Conservation (phyloP, 2,329 filamentous ascomycete genomes). For the Fusarium foetens region DNA sequence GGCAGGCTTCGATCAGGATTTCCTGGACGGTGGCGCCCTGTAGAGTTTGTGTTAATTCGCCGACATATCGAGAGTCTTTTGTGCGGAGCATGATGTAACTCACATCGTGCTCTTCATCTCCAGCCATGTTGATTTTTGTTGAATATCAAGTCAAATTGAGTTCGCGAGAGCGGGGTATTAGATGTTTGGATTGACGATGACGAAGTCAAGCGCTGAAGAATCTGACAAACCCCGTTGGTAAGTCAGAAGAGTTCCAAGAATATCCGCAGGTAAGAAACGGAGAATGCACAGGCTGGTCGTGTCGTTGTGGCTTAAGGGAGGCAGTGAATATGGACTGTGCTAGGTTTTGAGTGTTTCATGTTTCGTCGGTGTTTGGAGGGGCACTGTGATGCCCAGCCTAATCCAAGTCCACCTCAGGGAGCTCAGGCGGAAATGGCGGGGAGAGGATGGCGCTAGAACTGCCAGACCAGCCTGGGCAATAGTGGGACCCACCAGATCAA, state of each 20-base stretch:
- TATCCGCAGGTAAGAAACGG: background rate
- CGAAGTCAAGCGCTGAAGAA: background rate
- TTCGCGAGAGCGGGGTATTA: slow-evolving; percentile 34
- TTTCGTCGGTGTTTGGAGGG: slow-evolving; percentile 34
- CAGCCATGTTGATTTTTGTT: slow-evolving; percentile 32
- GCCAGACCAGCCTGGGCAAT: slow-evolving; percentile 5
- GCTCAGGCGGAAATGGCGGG: slow-evolving; percentile 34
- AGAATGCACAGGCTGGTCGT: background rate
- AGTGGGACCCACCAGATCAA: slow-evolving; percentile 30
- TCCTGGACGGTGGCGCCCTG: slow-evolving; percentile 85
- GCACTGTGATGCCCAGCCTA: slow-evolving; percentile 15
- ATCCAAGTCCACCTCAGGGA: background rate
- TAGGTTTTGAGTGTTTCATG: slow-evolving; percentile 1
- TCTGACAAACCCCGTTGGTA: background rate
- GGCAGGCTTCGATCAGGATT: slow-evolving; percentile 90
- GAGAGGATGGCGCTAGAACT: slow-evolving; percentile 23
- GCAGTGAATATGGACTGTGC: slow-evolving; percentile 18
- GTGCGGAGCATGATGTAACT: background rate
- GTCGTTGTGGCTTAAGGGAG: slow-evolving; percentile 20
- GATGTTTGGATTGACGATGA: slow-evolving; percentile 6
- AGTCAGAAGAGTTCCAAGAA: background rate
- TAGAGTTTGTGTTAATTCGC: background rate
- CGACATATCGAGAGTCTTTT: background rate
- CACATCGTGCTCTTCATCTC: slow-evolving; percentile 53
- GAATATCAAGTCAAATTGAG: background rate